Evolutionary conservation across 352 stramenopile species (phyloP).

Genomic region (Globisporangium canariense): DNA sequence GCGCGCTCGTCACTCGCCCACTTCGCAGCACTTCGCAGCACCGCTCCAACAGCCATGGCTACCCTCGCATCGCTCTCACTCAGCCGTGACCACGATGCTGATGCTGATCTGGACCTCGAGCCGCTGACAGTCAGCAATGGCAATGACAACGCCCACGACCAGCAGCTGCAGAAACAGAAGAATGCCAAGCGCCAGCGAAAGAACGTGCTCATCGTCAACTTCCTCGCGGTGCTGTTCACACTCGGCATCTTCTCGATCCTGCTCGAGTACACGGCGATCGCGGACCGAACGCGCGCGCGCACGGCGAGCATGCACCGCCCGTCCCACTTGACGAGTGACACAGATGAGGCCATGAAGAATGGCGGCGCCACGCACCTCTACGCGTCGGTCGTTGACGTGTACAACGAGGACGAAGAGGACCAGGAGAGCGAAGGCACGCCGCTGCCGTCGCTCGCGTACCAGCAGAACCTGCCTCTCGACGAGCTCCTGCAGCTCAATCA

Average conservation of each 20-base stretch:
- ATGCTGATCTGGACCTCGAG: neutral
- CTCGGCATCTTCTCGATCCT: conserved; percentile 14
- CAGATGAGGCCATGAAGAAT: neutral
- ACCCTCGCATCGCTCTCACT: conserved; percentile 7
- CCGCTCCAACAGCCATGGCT: neutral
- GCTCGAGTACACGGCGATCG: conserved; percentile 12
- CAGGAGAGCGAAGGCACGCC: neutral
- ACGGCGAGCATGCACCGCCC: neutral
- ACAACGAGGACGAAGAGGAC: conserved; percentile 7
- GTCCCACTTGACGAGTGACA: neutral
- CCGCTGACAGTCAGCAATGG: neutral
- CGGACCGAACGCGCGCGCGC: conserved; percentile 2
- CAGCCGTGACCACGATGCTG: neutral
- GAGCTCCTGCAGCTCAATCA: conserved; percentile 8
- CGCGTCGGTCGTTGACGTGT: conserved; percentile 6
- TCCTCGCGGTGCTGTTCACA: conserved; percentile 9
- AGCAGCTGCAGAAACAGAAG: neutral
- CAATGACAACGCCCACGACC: neutral
- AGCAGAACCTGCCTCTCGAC: neutral
- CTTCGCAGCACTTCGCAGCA: neutral
- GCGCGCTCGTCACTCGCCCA: too few species aligned
- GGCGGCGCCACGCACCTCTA: conserved; percentile 8
- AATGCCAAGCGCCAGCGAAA: conserved; percentile 6
- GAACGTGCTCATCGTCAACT: conserved; percentile 14
- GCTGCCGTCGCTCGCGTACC: conserved; percentile 3